Base-by-base conservation (phyloP, 768 basidiomycete species). In the Suillus alpinus region DNA sequence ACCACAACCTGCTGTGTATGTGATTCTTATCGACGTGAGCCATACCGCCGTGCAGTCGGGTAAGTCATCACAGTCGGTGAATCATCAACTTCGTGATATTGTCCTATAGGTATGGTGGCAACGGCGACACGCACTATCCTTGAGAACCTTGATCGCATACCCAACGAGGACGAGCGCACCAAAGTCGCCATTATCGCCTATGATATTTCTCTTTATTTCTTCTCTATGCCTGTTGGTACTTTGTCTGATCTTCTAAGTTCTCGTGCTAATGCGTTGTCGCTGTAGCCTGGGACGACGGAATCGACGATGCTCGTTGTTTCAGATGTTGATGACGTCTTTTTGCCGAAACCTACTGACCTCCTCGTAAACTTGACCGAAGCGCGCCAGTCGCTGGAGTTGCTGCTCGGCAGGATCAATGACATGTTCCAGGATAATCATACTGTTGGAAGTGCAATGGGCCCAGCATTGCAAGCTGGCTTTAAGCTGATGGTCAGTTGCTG, bases 371-470 rank as follows among this genome's bases (percentile, higher is more conserved):
- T 98, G 62, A 83, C 86, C 13, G 97, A 98, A 76, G 83, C 89
- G 10, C 86, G 91, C 44, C 77, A 85, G 0, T 86, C 89, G 2
- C 76, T 98, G 50, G 96, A 98, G 71, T 76, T 81, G 16, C 83
- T 99, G 26, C 83, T 99, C 1, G 85, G 87, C 18, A 80, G 90
- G 57, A 81, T 99, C 59, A 91, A 88, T 66, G 96, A 95, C 59
- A 98, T 99, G 96, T 99, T 98, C 85, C 86, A 91, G 73, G 96
- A 98, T n/a, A 94, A 93, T 62, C 89, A 88, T 69, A 88, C 88
- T 32, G 87, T 95, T 60, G 96, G 95, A 3, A 95, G 92, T 74
- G 97, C 97, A 2, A 78, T 98, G 68, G 95, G 97, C 31, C 92
- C 96, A 18, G 97, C 94, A 31, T 77, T 98, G 46, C 95, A 98